These are phyloP conservation scores for Salvia rosmarinus DNA, from an alignment of 257 asterid species.

Conservation along the genomic window DNA sequence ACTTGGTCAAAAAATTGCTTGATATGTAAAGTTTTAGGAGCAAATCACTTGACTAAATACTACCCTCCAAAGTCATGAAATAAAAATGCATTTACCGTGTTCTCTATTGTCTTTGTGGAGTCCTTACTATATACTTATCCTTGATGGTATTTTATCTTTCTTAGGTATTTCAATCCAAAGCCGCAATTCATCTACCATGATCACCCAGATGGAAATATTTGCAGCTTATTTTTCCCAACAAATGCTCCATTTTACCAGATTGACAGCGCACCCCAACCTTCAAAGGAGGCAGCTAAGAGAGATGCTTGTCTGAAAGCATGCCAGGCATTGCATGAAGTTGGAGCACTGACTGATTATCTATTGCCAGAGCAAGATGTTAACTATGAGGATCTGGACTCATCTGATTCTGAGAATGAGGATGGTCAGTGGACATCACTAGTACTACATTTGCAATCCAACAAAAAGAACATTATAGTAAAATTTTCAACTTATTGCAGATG, in stretches of 20 bases:
- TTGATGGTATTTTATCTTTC: slow-evolving; percentile 27
- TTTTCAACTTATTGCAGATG: slow-evolving; percentile 54
- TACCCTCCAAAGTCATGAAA: not conserved
- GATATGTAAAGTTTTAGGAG: not conserved
- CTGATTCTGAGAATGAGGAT: slow-evolving; percentile 65
- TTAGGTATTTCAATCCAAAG: slow-evolving; percentile 79
- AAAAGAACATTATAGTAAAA: slow-evolving; percentile 10
- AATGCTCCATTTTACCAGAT: slow-evolving; percentile 82
- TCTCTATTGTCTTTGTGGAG: not conserved
- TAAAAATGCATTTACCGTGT: not conserved
- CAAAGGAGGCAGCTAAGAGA: slow-evolving; percentile 72
- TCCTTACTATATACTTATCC: not conserved
- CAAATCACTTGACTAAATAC: not conserved
- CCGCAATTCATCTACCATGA: slow-evolving; percentile 69
- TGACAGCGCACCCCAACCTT: slow-evolving; percentile 63
- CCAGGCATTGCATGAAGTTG: slow-evolving; percentile 75
- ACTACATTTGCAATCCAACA: slow-evolving; percentile 25
- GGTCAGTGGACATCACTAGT: slow-evolving; percentile 47
- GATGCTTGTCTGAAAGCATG: slow-evolving; percentile 95
- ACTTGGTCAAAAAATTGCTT: not conserved
- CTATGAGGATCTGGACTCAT: slow-evolving; percentile 50
- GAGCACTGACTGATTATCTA: slow-evolving; percentile 89
- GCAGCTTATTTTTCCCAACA: slow-evolving; percentile 77
- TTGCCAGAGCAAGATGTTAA: slow-evolving; percentile 74
- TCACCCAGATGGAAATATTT: slow-evolving; percentile 68